These are phyloP conservation scores for Tilletia indica DNA, from an alignment of 1,284 basidiomycete genomes.

Conservation along the genomic window DNA sequence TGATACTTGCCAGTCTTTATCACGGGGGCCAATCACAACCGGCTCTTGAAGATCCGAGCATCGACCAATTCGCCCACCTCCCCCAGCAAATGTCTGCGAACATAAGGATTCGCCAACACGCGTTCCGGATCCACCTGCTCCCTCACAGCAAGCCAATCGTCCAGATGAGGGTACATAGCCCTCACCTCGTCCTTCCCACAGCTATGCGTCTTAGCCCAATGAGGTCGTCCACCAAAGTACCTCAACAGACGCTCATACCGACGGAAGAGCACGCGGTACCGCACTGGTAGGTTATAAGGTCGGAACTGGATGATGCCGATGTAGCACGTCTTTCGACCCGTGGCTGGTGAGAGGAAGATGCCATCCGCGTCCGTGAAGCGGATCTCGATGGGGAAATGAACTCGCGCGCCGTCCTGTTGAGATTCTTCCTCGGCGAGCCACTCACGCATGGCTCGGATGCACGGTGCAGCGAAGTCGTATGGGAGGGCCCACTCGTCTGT, in stretches of 20 bases:
- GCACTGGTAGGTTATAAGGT: slow-evolving; percentile 83
- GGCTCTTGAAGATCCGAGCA: slow-evolving; percentile 5
- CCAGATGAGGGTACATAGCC: slow-evolving; percentile 76
- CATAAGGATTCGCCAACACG: slow-evolving; percentile 66
- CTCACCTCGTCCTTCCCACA: slow-evolving; percentile 70
- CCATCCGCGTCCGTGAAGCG: slow-evolving; percentile 84
- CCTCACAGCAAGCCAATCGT: slow-evolving; percentile 73
- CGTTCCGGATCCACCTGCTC: slow-evolving; percentile 75
- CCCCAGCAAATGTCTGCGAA: slow-evolving; percentile 61
- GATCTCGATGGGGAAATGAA: slow-evolving; percentile 92
- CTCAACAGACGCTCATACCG: slow-evolving; percentile 75
- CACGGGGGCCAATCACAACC: not conserved
- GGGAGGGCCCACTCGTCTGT: slow-evolving; percentile 82
- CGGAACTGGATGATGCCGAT: slow-evolving; percentile 95
- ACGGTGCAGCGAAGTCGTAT: slow-evolving; percentile 62
- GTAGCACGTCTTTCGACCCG: slow-evolving; percentile 79
- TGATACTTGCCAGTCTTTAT: too few species aligned
- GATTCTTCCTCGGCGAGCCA: slow-evolving; percentile 72
- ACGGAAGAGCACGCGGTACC: slow-evolving; percentile 77
- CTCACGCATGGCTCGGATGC: slow-evolving; percentile 70
- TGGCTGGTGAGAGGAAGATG: slow-evolving; percentile 87
- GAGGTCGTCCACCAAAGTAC: slow-evolving; percentile 77
- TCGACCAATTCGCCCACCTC: slow-evolving; percentile 29
- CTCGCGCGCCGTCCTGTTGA: slow-evolving; percentile 69
- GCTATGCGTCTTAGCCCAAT: slow-evolving; percentile 94